Conservation (phyloP, 2,329 filamentous ascomycete species). For the Monosporascus sp. region DNA sequence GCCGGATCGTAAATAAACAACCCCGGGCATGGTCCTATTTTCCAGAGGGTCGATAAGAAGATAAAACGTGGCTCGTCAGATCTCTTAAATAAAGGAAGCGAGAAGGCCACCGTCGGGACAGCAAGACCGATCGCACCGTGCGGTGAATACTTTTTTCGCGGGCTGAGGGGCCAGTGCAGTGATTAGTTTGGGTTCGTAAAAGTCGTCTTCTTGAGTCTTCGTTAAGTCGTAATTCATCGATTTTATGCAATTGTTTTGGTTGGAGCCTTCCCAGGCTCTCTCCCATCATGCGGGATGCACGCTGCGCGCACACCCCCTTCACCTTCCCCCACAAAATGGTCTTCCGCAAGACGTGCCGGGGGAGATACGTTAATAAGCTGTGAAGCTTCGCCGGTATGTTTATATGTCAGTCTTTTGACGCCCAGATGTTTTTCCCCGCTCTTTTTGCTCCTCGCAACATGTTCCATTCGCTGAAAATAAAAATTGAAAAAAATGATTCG, state of each 20-base stretch:
- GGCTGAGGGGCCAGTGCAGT: background rate
- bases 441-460: background rate
- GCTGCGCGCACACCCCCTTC: too few species aligned
- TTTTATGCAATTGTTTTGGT: background rate
- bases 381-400: constrained; percentile 31
- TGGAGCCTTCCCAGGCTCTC: background rate
- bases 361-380: constrained; percentile 24
- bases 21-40: background rate
- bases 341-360: constrained; percentile 26
- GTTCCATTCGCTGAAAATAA: background rate
- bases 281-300: too few species aligned
- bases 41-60: background rate
- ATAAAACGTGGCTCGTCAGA: background rate
- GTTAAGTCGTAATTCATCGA: background rate
- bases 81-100: background rate
- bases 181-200: background rate
- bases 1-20: background rate
- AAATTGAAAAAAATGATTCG: background rate
- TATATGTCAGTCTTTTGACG: constrained; percentile 23
- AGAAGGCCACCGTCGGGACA: background rate
- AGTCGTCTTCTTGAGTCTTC: background rate
- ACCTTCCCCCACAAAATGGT: background rate
- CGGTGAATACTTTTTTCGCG: background rate
- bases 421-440: background rate
- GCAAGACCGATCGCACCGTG: background rate